These are phyloP conservation scores for Mucor racemosus DNA, from an alignment of 371 early-diverging fungal genomes.

Conservation along the genomic window DNA sequence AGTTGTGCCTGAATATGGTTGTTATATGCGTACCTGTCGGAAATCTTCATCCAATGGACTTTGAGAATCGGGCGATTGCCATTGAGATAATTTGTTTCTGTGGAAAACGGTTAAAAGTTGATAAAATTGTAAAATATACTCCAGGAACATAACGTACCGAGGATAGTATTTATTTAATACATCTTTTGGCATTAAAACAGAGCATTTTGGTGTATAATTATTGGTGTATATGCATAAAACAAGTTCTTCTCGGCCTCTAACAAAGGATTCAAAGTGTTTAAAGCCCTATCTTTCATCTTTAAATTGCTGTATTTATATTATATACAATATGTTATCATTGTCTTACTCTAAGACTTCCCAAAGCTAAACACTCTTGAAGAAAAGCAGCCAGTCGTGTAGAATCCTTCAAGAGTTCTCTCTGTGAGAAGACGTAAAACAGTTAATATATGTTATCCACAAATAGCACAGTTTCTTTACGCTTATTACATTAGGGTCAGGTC, in stretches of 20 bases:
- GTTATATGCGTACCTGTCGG: constrained; percentile 36
- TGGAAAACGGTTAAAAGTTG: neutral
- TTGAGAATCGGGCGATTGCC: constrained; percentile 32
- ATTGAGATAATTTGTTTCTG: constrained; percentile 9
- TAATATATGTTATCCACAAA: neutral
- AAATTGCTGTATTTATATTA: neutral
- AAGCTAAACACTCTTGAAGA: constrained; percentile 61
- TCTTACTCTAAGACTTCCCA: constrained; percentile 28
- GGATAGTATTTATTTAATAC: constrained; percentile 31
- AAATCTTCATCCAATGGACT: constrained; percentile 61
- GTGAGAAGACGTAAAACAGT: neutral
- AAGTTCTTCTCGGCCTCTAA: constrained; percentile 79
- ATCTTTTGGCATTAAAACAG: constrained; percentile 19
- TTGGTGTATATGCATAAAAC: constrained; percentile 59
- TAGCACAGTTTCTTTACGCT: neutral
- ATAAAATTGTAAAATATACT: neutral
- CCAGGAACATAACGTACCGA: neutral
- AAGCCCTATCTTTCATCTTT: constrained; percentile 62
- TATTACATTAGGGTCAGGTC: constrained; percentile 26
- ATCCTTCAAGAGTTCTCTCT: constrained; percentile 21
- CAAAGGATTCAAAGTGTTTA: constrained; percentile 70
- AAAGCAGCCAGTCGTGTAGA: constrained; percentile 49
- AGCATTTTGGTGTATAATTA: constrained; percentile 26
- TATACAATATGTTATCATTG: neutral
- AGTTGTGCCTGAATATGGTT: neutral